Evolutionary conservation across 495 filamentous ascomycete genomes (phyloP), one percentile per base, ranked within the genome.

Genomic region (Penicillium parvum): DNA sequence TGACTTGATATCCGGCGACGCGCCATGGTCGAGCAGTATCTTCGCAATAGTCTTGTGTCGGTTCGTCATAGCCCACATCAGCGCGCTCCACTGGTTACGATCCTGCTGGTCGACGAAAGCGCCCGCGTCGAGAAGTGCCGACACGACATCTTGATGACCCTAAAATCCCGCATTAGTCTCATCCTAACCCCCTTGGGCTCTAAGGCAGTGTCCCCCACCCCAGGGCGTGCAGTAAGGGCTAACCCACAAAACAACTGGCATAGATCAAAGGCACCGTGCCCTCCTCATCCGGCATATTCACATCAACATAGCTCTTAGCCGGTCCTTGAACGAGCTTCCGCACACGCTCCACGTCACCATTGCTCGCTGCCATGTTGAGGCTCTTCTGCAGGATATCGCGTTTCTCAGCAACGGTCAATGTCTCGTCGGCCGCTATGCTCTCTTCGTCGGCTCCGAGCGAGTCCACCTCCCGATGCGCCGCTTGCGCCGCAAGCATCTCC

Each of bases 51-150:
- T 82, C 63, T 96, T 96, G 61, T 99, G 92, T 49, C 90, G 74
- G 60, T 97, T 99, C 27, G 92, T 97, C 88, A 96, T 97, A 21
- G 92, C 92, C 92, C 92, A 99, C 92, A 97, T 99, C 53, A 99
- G 70, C 12, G 92, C 84, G 60, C 88, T 99, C 92, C 92, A 99
- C 49, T 91, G 82, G 59, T 97, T 95, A 36, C 85, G 82, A 60
- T 99, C 92, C 66, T 96, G 92, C 57, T 84, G 81, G 63, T 99
- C 88, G 19, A 96, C 87, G 47, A 88, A 78, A n/a, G 87, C 92
- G 4, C 92, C 88, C 5, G 85, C 86, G 36, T 88, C 78, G 22
- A 99, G 73, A 25, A 99, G 79, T 22, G 84, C 82, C 32, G 82
- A 72, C 17, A 96, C 92, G 7, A 95, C 90, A 23, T 84, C 79